Conservation (phyloP, 2,329 filamentous ascomycete species). For the Penicillium sp. region DNA sequence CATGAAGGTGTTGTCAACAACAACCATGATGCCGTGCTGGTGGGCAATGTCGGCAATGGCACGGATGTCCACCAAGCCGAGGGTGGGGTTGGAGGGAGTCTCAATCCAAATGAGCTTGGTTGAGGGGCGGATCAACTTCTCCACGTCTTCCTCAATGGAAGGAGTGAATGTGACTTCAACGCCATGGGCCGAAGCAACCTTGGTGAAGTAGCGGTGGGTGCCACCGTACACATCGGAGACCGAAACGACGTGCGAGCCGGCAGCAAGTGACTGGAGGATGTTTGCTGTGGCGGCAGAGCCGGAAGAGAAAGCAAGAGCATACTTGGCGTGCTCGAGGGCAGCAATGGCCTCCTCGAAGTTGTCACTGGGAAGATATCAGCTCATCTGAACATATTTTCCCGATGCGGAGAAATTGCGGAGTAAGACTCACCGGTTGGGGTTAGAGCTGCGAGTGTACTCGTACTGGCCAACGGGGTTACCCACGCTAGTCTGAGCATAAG, state of each 20-base stretch:
- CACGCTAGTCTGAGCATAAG: conserved; percentile 87
- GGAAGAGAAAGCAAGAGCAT: conserved; percentile 91
- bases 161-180: conserved; percentile 94
- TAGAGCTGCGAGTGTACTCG: conserved; percentile 91
- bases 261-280: conserved; percentile 87
- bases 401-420: not conserved
- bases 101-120: conserved; percentile 98
- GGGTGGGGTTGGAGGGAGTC: conserved; percentile 89
- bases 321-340: conserved; percentile 86
- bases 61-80: conserved; percentile 89
- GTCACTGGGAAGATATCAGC: conserved; percentile 52
- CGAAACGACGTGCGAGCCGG: conserved; percentile 90
- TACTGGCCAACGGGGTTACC: conserved; percentile 84
- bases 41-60: conserved; percentile 82
- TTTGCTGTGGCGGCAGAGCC: conserved; percentile 91
- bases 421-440: conserved; percentile 71
- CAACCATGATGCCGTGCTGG: conserved; percentile 83
- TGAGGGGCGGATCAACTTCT: conserved; percentile 78
- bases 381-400: not conserved
- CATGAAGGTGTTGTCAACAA: conserved; percentile 99
- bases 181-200: conserved; percentile 91
- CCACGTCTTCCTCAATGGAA: conserved; percentile 85
- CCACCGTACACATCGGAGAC: conserved; percentile 98
- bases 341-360: conserved; percentile 94
- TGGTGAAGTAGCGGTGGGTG: conserved; percentile 98